Evolutionary conservation across 2,329 filamentous ascomycete genomes (phyloP), one percentile per base, ranked within the genome.

Genomic region (Nigrospora sphaerica): DNA sequence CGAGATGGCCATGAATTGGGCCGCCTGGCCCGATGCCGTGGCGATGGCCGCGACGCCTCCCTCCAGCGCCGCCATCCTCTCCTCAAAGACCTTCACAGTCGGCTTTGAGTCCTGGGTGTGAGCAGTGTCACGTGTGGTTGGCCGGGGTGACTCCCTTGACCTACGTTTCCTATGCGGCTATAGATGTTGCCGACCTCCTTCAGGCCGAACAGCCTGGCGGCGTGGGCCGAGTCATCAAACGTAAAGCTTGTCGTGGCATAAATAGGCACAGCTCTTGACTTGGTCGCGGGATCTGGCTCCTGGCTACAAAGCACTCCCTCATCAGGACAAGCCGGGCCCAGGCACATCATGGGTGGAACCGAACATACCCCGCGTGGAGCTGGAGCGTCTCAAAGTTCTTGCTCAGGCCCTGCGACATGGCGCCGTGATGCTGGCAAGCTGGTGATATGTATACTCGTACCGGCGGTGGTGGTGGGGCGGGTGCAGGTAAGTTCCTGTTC

Each of bases 181-280:
- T 98, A 98, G 67, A 97, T 95, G 72, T 97, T 97, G 69, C 91
- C 93, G 60, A 88, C 86, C 71, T 97, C 90, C 73, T 97, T 95
- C 67, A 98, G 87, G 63, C 89, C 88, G 64, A 98, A 98, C 37
- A 98, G 84, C 65, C 90, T 84, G 46, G 93, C 93, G 51, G 89
- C 93, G 62, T 97, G 93, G 42, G 90, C 92, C 44, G 89, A 95
- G 73, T 97, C 88, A 80, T 97, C 86, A 80, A 98, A 98, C 45
- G 81, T 82, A 69, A 75, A 98, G 60, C 89, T 95, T 86, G 85
- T 92, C 6, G 91, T 91, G 13, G 92, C 90, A 65, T 97, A 97
- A 63, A 98, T 97, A 45, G 93, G 93, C 10, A 96, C 90, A 40
- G 92, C 93, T 59, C 93, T 83, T 23, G 93, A 78, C 50, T 95